Conservation (phyloP, 805 yeast species). For the Blastobotrys terrestris region DNA sequence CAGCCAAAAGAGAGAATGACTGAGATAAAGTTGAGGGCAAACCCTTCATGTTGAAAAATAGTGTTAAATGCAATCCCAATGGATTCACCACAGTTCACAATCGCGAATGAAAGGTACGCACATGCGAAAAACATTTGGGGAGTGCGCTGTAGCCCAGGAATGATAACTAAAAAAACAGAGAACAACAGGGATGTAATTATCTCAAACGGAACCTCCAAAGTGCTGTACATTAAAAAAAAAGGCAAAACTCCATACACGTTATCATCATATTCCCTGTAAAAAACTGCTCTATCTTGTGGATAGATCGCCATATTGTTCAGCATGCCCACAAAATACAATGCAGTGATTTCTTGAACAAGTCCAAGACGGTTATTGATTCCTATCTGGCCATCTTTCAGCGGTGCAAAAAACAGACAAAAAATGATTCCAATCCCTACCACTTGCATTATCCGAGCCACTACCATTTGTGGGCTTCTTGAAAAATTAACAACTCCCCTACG, state of each 20-base stretch:
- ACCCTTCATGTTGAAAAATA: slow-evolving; percentile 65
- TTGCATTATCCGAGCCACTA: slow-evolving; percentile 61
- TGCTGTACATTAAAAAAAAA: slow-evolving; percentile 53
- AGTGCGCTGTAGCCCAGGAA: slow-evolving; percentile 65
- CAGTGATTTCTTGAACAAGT: slow-evolving; percentile 63
- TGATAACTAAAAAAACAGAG: slow-evolving; percentile 58
- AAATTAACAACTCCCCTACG: slow-evolving; percentile 39
- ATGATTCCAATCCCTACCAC: slow-evolving; percentile 57
- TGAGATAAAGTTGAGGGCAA: slow-evolving; percentile 70
- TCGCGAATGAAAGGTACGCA: slow-evolving; percentile 46
- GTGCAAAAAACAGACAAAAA: slow-evolving; percentile 62
- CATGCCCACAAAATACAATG: slow-evolving; percentile 73
- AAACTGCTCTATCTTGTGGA: slow-evolving; percentile 66
- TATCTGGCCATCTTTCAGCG: slow-evolving; percentile 38
- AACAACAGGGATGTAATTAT: slow-evolving; percentile 52
- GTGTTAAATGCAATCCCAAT: slow-evolving; percentile 78
- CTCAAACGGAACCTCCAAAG: slow-evolving; percentile 66
- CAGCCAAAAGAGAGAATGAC: slow-evolving; percentile 63
- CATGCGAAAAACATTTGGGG: slow-evolving; percentile 61
- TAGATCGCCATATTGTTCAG: slow-evolving; percentile 70
- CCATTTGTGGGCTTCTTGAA: slow-evolving; percentile 48
- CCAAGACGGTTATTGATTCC: slow-evolving; percentile 70
- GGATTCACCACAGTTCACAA: slow-evolving; percentile 75
- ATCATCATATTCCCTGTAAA: slow-evolving; percentile 74
- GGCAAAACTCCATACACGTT: slow-evolving; percentile 60